Percentiles rank a stretch among this genome's conserved stretches.
Evolutionary conservation across 2,329 filamentous ascomycete genomes (phyloP).

Genomic region (Aspergillus bombycis): DNA sequence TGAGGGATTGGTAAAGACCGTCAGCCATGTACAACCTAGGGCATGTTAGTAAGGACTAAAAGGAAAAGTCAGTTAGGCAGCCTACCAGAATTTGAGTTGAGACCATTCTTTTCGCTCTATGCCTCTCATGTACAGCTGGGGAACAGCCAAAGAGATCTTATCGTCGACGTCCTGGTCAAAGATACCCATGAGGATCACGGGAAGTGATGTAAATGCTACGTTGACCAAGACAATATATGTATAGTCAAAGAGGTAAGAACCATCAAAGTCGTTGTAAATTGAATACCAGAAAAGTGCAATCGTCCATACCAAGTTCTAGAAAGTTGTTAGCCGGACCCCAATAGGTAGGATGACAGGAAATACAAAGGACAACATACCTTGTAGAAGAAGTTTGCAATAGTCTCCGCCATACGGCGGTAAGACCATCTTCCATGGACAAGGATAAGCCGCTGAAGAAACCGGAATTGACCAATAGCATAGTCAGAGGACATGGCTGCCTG

Average conservation of each 20-base stretch:
- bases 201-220: constrained; percentile 91
- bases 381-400: constrained; percentile 99
- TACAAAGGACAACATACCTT: constrained; percentile 59
- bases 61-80: constrained; percentile 16
- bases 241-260: constrained; percentile 96
- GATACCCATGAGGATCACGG: constrained; percentile 93
- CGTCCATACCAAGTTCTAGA: constrained; percentile 91
- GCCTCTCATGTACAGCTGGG: constrained; percentile 90
- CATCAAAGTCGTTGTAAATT: constrained; percentile 93
- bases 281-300: constrained; percentile 97
- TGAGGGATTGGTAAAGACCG: constrained; percentile 90
- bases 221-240: constrained; percentile 98
- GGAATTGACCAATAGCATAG: constrained; percentile 93
- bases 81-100: constrained; percentile 92
- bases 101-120: constrained; percentile 98
- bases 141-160: constrained; percentile 88
- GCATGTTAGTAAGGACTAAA: constrained; percentile 30
- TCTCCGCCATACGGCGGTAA: constrained; percentile 90
- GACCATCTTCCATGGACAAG: constrained; percentile 94
- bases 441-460: constrained; percentile 80
- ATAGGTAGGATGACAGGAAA: neutral
- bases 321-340: constrained; percentile 10
- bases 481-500: constrained; percentile 96
- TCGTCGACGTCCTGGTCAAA: constrained; percentile 97
- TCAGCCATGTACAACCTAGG: constrained; percentile 88